Base-by-base conservation (phyloP, 306 rosid species). In the Heteromeles arbutifolia region DNA sequence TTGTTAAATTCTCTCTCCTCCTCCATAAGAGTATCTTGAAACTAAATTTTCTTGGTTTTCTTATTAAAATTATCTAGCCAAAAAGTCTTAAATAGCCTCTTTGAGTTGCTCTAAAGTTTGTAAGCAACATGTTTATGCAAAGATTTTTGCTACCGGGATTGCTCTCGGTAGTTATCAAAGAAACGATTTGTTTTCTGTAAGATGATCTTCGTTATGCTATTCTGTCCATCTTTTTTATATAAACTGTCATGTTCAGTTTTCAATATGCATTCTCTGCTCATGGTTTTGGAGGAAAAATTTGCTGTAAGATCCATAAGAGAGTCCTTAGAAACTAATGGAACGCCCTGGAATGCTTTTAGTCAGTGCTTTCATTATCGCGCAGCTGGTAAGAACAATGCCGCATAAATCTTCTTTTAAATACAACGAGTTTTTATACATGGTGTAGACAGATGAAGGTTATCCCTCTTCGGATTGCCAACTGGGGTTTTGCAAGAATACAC, bases 121-220 rank as follows among this genome's bases (percentile, higher is more conserved):
- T 45, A 1, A 45, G 6, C 15, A 14, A 45, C 53, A 4, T 4
- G 19, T 45, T 45, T 45, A 15, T 45, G 5, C 53, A 45, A 14
- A 95, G 85, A 95, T 92, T 19, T 95, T 95, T 65, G 97, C 99
- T 19, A 95, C 99, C 1, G 97, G 99, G 56, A 45, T 92, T 65
- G 88, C 86, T 66, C 99, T 95, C 18, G 96, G 99, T 67, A 91
- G 97, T 68, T 92, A 95, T 95, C 70, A 65, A 85, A 8, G 86
- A 91, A 92, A 90, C 0, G 1, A 58, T 10, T 95, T 92, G 87
- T 95, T 95, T 88, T 59, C 93, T 3, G 97, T 95, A 88, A 77
- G 90, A 70, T 82, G 61, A 44, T 56, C 10, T 29, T 73, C 15
- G 54, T 8, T 22, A 56, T 62, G 15, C 53, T 15, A 0, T 14